Evolutionary conservation across 2,329 filamentous ascomycete species (phyloP).

Genomic region (Pleomassaria siparia): DNA sequence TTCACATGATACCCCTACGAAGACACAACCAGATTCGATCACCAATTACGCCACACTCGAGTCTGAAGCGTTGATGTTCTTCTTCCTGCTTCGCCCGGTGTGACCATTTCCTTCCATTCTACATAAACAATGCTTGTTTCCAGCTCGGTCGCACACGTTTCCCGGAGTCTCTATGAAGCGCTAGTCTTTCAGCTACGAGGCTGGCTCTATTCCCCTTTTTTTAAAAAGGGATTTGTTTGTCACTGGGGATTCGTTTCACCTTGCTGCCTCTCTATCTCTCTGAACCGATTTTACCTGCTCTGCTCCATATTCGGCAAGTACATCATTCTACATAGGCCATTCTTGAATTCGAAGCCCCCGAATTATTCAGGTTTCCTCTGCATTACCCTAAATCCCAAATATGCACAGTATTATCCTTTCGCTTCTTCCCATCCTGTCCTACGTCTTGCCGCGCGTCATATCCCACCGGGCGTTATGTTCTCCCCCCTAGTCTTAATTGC

Average conservation of each 20-base stretch:
- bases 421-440: not conserved
- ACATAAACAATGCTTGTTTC: not conserved
- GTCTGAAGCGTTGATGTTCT: not conserved
- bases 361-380: not conserved
- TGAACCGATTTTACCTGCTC: conserved; percentile 1
- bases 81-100: not conserved
- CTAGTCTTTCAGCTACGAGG: not conserved
- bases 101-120: not conserved
- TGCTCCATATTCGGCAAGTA: not conserved
- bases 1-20: conserved; percentile 4
- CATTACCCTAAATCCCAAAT: not conserved
- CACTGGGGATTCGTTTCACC: not conserved
- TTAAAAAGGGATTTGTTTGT: no score
- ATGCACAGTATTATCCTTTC: not conserved
- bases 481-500: not conserved
- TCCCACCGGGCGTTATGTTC: not conserved
- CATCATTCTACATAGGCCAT: conserved; percentile 4
- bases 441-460: not conserved
- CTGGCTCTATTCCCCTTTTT: not conserved
- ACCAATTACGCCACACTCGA: not conserved
- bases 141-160: not conserved
- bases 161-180: not conserved
- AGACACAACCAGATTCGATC: not conserved
- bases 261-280: conserved; percentile 1
- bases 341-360: not conserved